Conservation (phyloP, 176 grass and related monocot species). For the Stipa capillata region DNA sequence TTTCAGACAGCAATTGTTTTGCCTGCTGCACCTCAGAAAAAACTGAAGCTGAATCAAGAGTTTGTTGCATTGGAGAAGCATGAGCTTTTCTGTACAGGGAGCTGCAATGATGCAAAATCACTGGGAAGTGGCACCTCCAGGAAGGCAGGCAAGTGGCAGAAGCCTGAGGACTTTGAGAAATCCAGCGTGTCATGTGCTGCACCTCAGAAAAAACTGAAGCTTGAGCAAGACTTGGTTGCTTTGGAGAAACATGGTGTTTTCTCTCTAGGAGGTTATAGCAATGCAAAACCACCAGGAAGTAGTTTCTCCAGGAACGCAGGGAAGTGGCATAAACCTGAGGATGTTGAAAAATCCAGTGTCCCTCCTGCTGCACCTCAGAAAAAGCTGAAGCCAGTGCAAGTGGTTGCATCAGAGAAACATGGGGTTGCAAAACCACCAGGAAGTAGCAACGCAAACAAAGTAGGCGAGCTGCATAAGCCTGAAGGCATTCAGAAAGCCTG, state of each 20-base stretch:
- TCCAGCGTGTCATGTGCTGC: background rate
- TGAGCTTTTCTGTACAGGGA: too few relatives aligned
- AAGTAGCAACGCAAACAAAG: background rate
- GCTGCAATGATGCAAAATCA: background rate
- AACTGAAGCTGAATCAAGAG: background rate
- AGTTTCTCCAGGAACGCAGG: background rate
- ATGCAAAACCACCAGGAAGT: conserved; percentile 3
- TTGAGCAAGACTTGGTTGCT: background rate
- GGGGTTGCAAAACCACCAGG: background rate
- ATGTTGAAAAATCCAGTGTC: conserved; percentile 4
- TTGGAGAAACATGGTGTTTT: background rate
- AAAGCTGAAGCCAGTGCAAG: background rate
- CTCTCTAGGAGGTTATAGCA: background rate
- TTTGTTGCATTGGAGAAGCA: background rate
- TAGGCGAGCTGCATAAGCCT: background rate
- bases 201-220: background rate
- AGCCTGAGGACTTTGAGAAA: too few relatives aligned
- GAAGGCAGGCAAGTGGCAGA: too few relatives aligned
- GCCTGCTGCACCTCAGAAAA: background rate
- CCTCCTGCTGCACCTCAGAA: background rate
- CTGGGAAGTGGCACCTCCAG: background rate
- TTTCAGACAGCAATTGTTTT: background rate
- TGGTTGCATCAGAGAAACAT: too few relatives aligned
- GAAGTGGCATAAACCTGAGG: background rate
- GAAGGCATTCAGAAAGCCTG: background rate